Evolutionary conservation across 257 asterid genomes (phyloP).

Genomic region (Solanum dulcamara): DNA sequence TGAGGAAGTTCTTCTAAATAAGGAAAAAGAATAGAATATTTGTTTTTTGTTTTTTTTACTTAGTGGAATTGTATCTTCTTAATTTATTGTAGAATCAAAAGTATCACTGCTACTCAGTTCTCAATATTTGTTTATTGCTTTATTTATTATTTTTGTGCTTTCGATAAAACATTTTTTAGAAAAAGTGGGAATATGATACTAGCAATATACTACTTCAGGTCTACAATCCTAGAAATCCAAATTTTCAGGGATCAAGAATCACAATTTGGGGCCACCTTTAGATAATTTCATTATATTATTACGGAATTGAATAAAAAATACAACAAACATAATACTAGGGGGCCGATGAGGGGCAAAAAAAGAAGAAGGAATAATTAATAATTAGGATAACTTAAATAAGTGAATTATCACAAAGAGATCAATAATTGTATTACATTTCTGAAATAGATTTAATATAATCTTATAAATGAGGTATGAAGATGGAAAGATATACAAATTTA

Average conservation of each 20-base stretch:
- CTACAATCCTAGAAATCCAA: not conserved
- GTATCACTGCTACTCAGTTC: not conserved
- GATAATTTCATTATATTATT: not conserved
- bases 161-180: not conserved
- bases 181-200: not conserved
- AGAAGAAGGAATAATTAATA: not conserved
- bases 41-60: not conserved
- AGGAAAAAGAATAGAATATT: not conserved
- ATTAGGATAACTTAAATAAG: not conserved
- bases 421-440: too few relatives aligned
- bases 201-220: not conserved
- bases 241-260: slow-evolving; percentile 8
- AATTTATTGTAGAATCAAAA: not conserved
- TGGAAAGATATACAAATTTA: too few relatives aligned
- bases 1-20: not conserved
- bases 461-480: too few relatives aligned
- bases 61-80: not conserved
- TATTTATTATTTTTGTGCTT: not conserved
- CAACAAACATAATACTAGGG: not conserved
- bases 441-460: not conserved
- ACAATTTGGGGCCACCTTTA: not conserved
- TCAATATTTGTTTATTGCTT: not conserved
- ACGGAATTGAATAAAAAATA: not conserved
- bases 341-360: not conserved
- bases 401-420: not conserved